Conservation (phyloP, 208 protist genomes). For the Angomonas ambiguus region DNA sequence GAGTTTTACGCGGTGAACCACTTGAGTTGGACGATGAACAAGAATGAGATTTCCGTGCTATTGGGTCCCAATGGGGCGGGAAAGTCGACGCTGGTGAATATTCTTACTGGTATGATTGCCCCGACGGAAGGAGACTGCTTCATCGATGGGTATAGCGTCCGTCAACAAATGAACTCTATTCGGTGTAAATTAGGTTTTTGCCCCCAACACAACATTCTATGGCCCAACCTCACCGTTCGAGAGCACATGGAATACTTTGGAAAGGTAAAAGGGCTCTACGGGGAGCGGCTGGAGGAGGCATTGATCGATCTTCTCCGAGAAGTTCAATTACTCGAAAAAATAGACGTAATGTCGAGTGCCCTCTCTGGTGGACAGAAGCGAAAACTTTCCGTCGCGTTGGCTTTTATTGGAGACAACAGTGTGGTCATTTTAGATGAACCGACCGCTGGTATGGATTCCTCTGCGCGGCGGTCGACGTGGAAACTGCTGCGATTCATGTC, state of each 20-base stretch:
- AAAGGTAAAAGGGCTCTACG: slow-evolving; percentile 86
- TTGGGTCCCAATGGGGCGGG: slow-evolving; percentile 84
- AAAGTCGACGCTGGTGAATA: slow-evolving; percentile 82
- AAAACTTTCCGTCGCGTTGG: slow-evolving; percentile 82
- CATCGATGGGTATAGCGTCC: slow-evolving; percentile 62
- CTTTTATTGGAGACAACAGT: slow-evolving; percentile 65
- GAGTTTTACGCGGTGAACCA: slow-evolving; percentile 68
- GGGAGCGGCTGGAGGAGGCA: slow-evolving; percentile 31
- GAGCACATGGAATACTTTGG: slow-evolving; percentile 93
- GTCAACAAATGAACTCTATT: slow-evolving; percentile 32
- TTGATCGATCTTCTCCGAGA: slow-evolving; percentile 29
- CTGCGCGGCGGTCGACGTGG: slow-evolving; percentile 78
- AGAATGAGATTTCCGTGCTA: slow-evolving; percentile 68
- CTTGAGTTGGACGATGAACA: slow-evolving; percentile 61
- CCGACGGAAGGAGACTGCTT: slow-evolving; percentile 69
- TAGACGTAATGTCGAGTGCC: slow-evolving; percentile 22
- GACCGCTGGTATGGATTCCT: slow-evolving; percentile 87
- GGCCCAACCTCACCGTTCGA: slow-evolving; percentile 80
- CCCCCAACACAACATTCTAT: slow-evolving; percentile 96
- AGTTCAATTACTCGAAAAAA: slow-evolving; percentile 59
- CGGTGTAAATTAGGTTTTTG: slow-evolving; percentile 90
- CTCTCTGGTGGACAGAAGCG: slow-evolving; percentile 72
- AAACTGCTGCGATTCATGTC: slow-evolving; percentile 36
- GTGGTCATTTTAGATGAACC: slow-evolving; percentile 90
- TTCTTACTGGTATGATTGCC: slow-evolving; percentile 81